Evolutionary conservation across 2,329 filamentous ascomycete species (phyloP).

Genomic region (Xylaria sp.): DNA sequence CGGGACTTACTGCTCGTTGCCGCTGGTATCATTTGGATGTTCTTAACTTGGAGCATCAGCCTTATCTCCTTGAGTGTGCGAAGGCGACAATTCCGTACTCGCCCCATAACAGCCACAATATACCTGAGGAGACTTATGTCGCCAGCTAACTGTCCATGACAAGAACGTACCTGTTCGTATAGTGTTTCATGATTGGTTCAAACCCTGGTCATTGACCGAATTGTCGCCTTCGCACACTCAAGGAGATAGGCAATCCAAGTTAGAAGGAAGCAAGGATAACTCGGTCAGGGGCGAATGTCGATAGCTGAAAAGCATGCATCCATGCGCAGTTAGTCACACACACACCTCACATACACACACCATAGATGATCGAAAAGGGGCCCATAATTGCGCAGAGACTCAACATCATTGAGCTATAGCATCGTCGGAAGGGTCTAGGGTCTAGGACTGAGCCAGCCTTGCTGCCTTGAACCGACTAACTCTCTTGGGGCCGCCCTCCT

Average conservation of each 20-base stretch:
- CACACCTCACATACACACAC: slow-evolving; percentile 7
- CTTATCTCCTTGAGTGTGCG: too few relatives aligned
- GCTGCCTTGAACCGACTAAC: slow-evolving; percentile 72
- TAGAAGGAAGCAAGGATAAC: background rate
- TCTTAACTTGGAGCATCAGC: background rate
- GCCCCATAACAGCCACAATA: too few relatives aligned
- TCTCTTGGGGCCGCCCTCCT: slow-evolving; percentile 56
- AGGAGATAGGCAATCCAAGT: background rate
- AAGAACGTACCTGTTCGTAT: too few relatives aligned
- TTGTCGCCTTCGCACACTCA: too few relatives aligned
- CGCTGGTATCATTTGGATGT: background rate
- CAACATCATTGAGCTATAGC: slow-evolving; percentile 18
- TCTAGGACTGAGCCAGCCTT: slow-evolving; percentile 51
- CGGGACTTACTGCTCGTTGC: background rate
- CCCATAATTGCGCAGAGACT: slow-evolving; percentile 3
- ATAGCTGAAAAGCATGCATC: too few relatives aligned
- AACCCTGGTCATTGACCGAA: too few relatives aligned
- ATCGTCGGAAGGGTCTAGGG: background rate
- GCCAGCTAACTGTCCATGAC: too few relatives aligned
- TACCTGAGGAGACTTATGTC: too few relatives aligned
- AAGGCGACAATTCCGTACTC: too few relatives aligned
- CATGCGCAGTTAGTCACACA: slow-evolving; percentile 23
- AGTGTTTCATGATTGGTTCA: too few relatives aligned
- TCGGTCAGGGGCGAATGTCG: background rate
- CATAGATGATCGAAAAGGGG: slow-evolving; percentile 1